Evolutionary conservation across 179 eudicot genomes (phyloP), one percentile per base, ranked within the genome.

Genomic region (Vitellaria paradoxa): DNA sequence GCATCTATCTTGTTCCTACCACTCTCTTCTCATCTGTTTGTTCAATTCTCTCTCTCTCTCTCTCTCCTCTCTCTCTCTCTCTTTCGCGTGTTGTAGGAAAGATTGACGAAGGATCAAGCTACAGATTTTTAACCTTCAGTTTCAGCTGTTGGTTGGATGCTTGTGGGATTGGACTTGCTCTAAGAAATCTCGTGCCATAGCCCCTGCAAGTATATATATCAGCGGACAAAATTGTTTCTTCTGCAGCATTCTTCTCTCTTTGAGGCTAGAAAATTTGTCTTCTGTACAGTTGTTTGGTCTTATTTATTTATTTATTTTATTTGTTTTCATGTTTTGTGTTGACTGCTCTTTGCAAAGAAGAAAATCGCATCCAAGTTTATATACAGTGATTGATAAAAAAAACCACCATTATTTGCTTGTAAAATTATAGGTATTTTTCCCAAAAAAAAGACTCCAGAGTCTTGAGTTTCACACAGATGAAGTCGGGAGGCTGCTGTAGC

Each of bases 251-350:
- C 20, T 64, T 63, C 55, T 47, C 55, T 47, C 37, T 30, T 79
- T 47, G 64, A 69, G 64, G 52, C 30, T 70, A 68, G 69, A 30
- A 30, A 30, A 67, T 68, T 76, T 63, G 65, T 80, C 71, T 81
- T 72, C 30, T 82, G 82, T 84, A 82, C 70, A 53, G 79, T 74
- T 75, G 71, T 70, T 70, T 71, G 76, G 40, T 30, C 37, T 30
- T 30, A 30, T 30, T 30, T 30, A 30, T 30, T 30, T 30, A 30
- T 30, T 30, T 30, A 30, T 30, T 30, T 30, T 30, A 30, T 30
- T 30, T 30, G 2, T 30, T 30, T 30, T 30, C 37, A 30, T 30
- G 37, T 30, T 30, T 30, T 30, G 37, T 30, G 37, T 30, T 30
- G 37, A 2, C 37, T 30, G 37, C 37, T 30, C 37, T 30, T 30